phyloP scores from a whole-genome alignment of 306 rosid species.

The Vachellia collinsii region DNA sequence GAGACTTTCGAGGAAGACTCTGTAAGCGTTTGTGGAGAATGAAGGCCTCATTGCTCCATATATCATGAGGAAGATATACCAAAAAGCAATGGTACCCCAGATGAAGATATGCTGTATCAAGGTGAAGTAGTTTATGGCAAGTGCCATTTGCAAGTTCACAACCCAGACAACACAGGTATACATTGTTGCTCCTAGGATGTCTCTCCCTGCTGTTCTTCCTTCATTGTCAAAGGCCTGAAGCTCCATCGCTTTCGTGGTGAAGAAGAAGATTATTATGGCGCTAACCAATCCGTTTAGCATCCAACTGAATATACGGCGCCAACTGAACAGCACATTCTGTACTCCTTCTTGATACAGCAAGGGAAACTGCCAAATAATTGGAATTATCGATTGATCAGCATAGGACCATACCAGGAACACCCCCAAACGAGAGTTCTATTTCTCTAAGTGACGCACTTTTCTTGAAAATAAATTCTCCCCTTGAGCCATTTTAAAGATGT shows the following conservation, averaged over 20 bases:
- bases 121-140: conserved; percentile 75
- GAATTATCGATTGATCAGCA: conserved; percentile 23
- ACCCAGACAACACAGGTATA: conserved; percentile 86
- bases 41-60: conserved; percentile 72
- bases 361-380: conserved; percentile 73
- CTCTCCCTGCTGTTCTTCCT: conserved; percentile 78
- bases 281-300: conserved; percentile 74
- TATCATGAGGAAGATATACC: conserved; percentile 71
- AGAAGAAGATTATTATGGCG: conserved; percentile 73
- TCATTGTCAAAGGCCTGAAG: conserved; percentile 62
- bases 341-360: conserved; percentile 93
- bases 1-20: conserved; percentile 73
- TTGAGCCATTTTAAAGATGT: neutral
- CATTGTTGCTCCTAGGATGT: conserved; percentile 78
- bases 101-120: conserved; percentile 78
- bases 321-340: conserved; percentile 79
- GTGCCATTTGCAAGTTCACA: conserved; percentile 90
- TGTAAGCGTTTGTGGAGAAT: conserved; percentile 66
- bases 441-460: too few species aligned
- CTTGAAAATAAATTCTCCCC: neutral
- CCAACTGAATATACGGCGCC: conserved; percentile 85
- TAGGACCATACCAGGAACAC: neutral
- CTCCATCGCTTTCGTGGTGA: conserved; percentile 66
- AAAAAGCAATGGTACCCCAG: conserved; percentile 83
- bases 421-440: neutral